Evolutionary conservation across 805 yeast genomes (phyloP).

Genomic region (Yarrowia sp.): DNA sequence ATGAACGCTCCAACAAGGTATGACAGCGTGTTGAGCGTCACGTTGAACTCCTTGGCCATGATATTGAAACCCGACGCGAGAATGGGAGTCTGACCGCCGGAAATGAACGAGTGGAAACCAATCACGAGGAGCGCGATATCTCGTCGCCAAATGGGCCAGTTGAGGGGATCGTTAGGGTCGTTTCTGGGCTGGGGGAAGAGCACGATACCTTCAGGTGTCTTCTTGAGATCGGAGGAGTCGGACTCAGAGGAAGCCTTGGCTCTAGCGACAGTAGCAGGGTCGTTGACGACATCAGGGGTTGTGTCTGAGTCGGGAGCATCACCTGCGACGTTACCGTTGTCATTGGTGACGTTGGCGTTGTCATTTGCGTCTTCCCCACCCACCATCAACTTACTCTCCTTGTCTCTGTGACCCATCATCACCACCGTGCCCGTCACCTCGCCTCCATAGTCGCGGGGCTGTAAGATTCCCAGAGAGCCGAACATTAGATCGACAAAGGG

Average conservation of each 20-base stretch:
- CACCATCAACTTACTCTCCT: neutral
- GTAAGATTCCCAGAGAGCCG: slow-evolving; percentile 52
- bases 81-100: slow-evolving; percentile 69
- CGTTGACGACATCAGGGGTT: slow-evolving; percentile 33
- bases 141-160: slow-evolving; percentile 68
- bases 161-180: slow-evolving; percentile 68
- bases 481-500: neutral
- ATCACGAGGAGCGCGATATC: slow-evolving; percentile 61
- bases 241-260: slow-evolving; percentile 40
- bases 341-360: slow-evolving; percentile 38
- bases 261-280: slow-evolving; percentile 30
- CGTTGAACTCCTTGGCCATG: slow-evolving; percentile 55
- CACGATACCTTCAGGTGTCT: slow-evolving; percentile 58
- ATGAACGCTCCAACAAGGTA: slow-evolving; percentile 65
- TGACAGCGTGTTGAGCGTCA: slow-evolving; percentile 54
- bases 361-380: neutral
- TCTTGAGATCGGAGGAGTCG: slow-evolving; percentile 50
- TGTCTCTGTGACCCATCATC: slow-evolving; percentile 41
- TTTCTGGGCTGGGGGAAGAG: slow-evolving; percentile 69
- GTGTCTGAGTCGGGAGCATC: neutral
- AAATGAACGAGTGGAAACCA: slow-evolving; percentile 64
- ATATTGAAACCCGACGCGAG: slow-evolving; percentile 62
- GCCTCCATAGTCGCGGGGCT: slow-evolving; percentile 50
- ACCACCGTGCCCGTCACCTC: slow-evolving; percentile 57
- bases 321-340: too few species aligned